These are phyloP conservation scores for Thyridium curvatum DNA, from an alignment of 2,329 filamentous ascomycete genomes.

Conservation along the genomic window DNA sequence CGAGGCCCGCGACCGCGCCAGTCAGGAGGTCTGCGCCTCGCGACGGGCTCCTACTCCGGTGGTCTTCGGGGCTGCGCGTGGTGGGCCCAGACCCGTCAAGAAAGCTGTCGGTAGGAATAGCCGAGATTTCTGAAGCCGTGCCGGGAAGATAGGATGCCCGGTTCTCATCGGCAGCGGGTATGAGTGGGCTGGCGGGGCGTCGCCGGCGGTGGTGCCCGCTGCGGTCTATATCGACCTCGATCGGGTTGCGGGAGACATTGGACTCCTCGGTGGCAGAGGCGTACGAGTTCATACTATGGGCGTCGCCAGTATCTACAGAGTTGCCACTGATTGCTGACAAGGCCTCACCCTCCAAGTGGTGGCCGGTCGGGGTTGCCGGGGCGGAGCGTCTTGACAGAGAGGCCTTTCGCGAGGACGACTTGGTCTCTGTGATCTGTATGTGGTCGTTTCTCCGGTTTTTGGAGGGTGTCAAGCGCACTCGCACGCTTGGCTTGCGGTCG, in stretches of 20 bases:
- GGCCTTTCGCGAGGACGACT: conserved; percentile 59
- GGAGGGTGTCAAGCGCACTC: conserved; percentile 73
- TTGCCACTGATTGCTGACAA: conserved; percentile 21
- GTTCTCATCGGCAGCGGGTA: conserved; percentile 50
- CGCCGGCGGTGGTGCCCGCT: conserved; percentile 43
- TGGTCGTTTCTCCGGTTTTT: conserved; percentile 65
- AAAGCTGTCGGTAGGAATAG: conserved; percentile 59
- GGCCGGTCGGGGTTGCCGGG: conserved; percentile 25
- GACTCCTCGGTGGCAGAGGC: conserved; percentile 76
- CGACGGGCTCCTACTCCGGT: conserved; percentile 35
- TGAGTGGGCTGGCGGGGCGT: conserved; percentile 61
- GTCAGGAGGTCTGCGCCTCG: conserved; percentile 29
- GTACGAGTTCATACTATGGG: conserved; percentile 63
- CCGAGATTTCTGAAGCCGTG: conserved; percentile 78
- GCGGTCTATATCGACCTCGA: conserved; percentile 83
- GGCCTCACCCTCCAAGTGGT: conserved; percentile 30
- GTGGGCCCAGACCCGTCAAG: conserved; percentile 49
- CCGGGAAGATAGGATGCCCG: conserved; percentile 55
- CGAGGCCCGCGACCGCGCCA: conserved; percentile 28
- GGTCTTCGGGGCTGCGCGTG: conserved; percentile 23
- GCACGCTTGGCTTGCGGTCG: conserved; percentile 74
- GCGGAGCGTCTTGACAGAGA: conserved; percentile 38
- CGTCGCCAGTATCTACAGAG: conserved; percentile 47
- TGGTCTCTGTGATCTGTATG: conserved; percentile 80
- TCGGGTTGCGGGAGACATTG: conserved; percentile 67